These are phyloP conservation scores for Aspergillus baeticus DNA, from an alignment of 495 filamentous ascomycete genomes.

Conservation along the genomic window DNA sequence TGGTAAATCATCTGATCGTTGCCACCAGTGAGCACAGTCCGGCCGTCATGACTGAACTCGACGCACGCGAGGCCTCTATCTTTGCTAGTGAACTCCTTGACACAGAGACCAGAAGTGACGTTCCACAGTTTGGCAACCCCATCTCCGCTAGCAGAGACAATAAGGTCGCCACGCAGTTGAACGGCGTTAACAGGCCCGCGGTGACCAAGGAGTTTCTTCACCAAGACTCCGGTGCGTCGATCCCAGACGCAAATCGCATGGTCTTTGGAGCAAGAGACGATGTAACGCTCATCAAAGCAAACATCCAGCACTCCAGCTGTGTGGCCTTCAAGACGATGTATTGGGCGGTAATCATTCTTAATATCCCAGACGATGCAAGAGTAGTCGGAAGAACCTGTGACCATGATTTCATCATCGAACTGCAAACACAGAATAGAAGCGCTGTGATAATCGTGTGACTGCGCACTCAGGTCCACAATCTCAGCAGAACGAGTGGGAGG, in stretches of 20 bases:
- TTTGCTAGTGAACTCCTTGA: slow-evolving; percentile 84
- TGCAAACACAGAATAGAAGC: slow-evolving; percentile 93
- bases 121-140: slow-evolving; percentile 94
- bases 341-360: slow-evolving; percentile 69
- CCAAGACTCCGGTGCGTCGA: slow-evolving; percentile 66
- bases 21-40: slow-evolving; percentile 85
- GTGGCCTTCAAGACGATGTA: slow-evolving; percentile 73
- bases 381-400: slow-evolving; percentile 90
- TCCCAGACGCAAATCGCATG: slow-evolving; percentile 91
- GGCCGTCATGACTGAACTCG: slow-evolving; percentile 89
- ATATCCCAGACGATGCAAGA: slow-evolving; percentile 93
- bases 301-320: slow-evolving; percentile 88
- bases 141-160: slow-evolving; percentile 91
- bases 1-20: slow-evolving; percentile 93
- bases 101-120: slow-evolving; percentile 74
- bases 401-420: slow-evolving; percentile 87
- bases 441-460: slow-evolving; percentile 59
- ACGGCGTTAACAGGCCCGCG: slow-evolving; percentile 92
- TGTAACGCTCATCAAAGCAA: slow-evolving; percentile 85
- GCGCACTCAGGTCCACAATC: slow-evolving; percentile 29
- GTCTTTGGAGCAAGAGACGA: slow-evolving; percentile 96
- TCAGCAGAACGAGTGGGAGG: slow-evolving; percentile 34
- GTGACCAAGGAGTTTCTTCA: slow-evolving; percentile 79
- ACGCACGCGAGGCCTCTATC: slow-evolving; percentile 91
- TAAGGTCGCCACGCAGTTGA: slow-evolving; percentile 84